These are phyloP conservation scores for Pelargonium nanum DNA, from an alignment of 345 rosid species.

Conservation along the genomic window DNA sequence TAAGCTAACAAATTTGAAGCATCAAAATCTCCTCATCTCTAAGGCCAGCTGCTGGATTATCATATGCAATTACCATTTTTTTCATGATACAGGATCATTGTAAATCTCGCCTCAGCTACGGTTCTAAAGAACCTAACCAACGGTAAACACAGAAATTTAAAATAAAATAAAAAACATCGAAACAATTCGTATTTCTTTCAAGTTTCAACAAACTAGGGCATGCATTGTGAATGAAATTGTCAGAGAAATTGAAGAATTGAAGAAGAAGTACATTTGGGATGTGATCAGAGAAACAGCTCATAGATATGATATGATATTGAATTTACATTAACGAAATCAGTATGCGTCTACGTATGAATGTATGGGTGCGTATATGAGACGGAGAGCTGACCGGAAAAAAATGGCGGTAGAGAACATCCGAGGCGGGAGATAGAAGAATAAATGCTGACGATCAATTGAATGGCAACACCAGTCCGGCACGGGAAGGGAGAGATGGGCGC, in stretches of 20 bases:
- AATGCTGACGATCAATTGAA: not conserved
- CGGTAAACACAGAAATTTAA: no score
- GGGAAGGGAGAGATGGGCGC: no score
- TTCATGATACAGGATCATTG: no score
- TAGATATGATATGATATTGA: not conserved
- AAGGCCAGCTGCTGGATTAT: no score
- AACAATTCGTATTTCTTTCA: not conserved
- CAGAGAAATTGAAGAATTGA: not conserved
- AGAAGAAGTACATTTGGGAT: not conserved
- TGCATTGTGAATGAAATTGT: no score
- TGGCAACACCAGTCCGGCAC: no score
- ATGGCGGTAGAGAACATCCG: not conserved
- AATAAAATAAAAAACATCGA: no score
- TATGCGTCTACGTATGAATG: not conserved
- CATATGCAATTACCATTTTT: no score
- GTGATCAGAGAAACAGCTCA: not conserved
- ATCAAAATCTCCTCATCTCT: not conserved
- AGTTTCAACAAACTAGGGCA: not conserved
- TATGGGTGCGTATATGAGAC: not conserved
- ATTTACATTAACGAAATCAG: not conserved
- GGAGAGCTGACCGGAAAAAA: not conserved
- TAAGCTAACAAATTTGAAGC: not conserved
- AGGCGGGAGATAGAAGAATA: not conserved
- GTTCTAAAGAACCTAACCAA: no score
- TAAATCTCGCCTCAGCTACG: no score